phyloP scores from a whole-genome alignment of 2,329 filamentous ascomycete genomes.

The Delphinella strobiligena region DNA sequence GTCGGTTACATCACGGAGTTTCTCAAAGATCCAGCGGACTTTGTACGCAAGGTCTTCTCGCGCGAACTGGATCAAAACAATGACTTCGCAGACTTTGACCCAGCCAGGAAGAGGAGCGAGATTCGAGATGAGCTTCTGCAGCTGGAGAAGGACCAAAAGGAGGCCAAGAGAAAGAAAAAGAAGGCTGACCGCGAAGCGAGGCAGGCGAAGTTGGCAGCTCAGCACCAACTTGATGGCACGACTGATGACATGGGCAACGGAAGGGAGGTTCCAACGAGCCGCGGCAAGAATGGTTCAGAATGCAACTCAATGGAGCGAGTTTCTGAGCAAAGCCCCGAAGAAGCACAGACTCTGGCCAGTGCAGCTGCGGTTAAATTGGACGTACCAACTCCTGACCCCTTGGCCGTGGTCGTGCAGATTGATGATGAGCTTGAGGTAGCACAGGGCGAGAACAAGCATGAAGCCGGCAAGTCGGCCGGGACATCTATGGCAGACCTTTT shows the following conservation, averaged over 20 bases:
- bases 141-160: constrained; percentile 48
- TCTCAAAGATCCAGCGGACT: constrained; percentile 58
- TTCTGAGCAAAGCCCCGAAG: too few species aligned
- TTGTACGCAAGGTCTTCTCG: constrained; percentile 54
- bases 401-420: too few species aligned
- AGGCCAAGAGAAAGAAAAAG: constrained; percentile 27
- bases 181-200: constrained; percentile 4
- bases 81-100: constrained; percentile 43
- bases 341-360: too few species aligned
- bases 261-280: not conserved
- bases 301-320: too few species aligned
- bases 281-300: not conserved
- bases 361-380: too few species aligned
- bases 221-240: not conserved
- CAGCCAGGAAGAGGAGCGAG: constrained; percentile 47
- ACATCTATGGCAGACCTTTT: constrained; percentile 2
- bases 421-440: too few species aligned
- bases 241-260: not conserved
- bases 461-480: too few species aligned
- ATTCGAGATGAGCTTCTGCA: constrained; percentile 56
- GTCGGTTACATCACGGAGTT: constrained; percentile 78
- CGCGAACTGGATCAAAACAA: constrained; percentile 46
- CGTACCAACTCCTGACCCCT: too few species aligned
- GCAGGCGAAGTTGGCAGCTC: not conserved
- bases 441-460: too few species aligned